phyloP scores from a whole-genome alignment of 805 yeast species.

The Starmerella ratchasimensis region DNA sequence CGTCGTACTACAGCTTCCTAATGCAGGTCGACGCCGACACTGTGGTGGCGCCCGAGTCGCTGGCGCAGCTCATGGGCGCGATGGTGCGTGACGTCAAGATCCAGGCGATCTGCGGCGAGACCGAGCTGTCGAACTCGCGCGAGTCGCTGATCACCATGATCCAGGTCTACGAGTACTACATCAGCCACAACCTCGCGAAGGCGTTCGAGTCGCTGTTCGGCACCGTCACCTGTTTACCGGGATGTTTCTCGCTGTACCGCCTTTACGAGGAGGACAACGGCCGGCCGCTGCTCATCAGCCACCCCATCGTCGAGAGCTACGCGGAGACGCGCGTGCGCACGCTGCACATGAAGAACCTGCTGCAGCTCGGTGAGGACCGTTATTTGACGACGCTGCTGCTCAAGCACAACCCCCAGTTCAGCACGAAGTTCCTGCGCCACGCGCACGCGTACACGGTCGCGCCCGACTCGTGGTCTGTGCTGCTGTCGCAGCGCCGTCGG shows the following conservation, averaged over 20 bases:
- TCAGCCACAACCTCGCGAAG: conserved; percentile 49
- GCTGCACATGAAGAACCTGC: conserved; percentile 44
- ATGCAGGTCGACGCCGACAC: conserved; percentile 57
- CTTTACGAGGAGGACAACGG: conserved; percentile 41
- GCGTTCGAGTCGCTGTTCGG: conserved; percentile 52
- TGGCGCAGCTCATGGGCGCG: conserved; percentile 42
- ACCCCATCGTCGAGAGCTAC: conserved; percentile 43
- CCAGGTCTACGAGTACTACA: conserved; percentile 51
- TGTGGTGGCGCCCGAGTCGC: conserved; percentile 39
- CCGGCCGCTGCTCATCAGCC: conserved; percentile 47
- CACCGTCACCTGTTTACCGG: conserved; percentile 52
- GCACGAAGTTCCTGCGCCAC: conserved; percentile 42
- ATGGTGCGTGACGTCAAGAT: conserved; percentile 41
- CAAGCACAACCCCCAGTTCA: conserved; percentile 41
- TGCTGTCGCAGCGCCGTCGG: conserved; percentile 51
- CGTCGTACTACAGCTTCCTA: conserved; percentile 40
- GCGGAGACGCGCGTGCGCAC: conserved; percentile 44
- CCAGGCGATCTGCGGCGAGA: conserved; percentile 52
- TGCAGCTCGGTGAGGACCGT: conserved; percentile 51
- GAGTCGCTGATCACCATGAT: conserved; percentile 43
- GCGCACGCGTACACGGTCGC: conserved; percentile 49
- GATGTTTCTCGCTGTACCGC: conserved; percentile 48
- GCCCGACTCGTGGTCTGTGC: conserved; percentile 43
- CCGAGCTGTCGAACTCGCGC: conserved; percentile 40
- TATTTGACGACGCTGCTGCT: conserved; percentile 43